Evolutionary conservation across 2,329 filamentous ascomycete genomes (phyloP).

Genomic region (Aspergillus cejpii): DNA sequence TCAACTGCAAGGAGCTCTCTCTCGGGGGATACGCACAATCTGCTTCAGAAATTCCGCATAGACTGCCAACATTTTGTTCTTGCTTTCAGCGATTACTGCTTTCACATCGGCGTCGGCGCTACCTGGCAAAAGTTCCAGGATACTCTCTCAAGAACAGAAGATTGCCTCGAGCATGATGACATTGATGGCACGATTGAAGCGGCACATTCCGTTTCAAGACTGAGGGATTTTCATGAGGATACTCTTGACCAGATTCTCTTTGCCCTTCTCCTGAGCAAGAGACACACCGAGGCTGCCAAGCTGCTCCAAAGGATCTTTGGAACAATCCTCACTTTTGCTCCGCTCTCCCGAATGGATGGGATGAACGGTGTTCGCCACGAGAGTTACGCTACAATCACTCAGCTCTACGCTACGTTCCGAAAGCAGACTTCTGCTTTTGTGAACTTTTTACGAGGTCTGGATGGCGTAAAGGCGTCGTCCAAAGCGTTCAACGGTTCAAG

Average conservation of each 20-base stretch:
- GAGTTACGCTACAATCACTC: slow-evolving; percentile 36
- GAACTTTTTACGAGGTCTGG: slow-evolving; percentile 59
- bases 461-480: slow-evolving; percentile 56
- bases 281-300: slow-evolving; percentile 65
- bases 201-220: slow-evolving; percentile 56
- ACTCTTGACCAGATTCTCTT: slow-evolving; percentile 70
- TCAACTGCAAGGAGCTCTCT: slow-evolving; percentile 38
- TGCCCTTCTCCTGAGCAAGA: slow-evolving; percentile 64
- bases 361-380: slow-evolving; percentile 38
- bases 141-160: slow-evolving; percentile 59
- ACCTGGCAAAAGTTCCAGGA: slow-evolving; percentile 66
- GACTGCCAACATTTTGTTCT: slow-evolving; percentile 76
- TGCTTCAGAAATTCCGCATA: slow-evolving; percentile 57
- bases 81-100: slow-evolving; percentile 67
- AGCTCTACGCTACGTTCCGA: slow-evolving; percentile 59
- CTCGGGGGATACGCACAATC: slow-evolving; percentile 34
- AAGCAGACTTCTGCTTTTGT: slow-evolving; percentile 70
- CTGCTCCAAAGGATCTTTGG: slow-evolving; percentile 71
- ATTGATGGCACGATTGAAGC: slow-evolving; percentile 43
- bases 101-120: slow-evolving; percentile 66
- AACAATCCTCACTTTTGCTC: slow-evolving; percentile 63
- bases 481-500: slow-evolving; percentile 23
- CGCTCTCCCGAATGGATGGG: slow-evolving; percentile 31
- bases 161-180: slow-evolving; percentile 46
- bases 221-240: slow-evolving; percentile 64